phyloP scores from a whole-genome alignment of 345 rosid genomes.

The Aethionema arabicum region DNA sequence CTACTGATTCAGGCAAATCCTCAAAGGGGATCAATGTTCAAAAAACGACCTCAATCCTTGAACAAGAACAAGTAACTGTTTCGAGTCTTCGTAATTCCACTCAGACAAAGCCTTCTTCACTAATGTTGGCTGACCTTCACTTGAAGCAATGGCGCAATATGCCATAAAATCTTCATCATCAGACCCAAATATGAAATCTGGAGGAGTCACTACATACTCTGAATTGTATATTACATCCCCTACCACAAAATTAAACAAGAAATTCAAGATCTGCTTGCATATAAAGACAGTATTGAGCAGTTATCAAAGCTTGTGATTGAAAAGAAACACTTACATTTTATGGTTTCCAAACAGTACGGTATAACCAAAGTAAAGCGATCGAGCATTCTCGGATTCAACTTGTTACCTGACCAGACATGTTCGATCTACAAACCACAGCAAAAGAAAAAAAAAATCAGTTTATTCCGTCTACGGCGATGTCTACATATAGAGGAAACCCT shows the following conservation, averaged over 20 bases:
- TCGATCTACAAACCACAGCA: slow-evolving; percentile 60
- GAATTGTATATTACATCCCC: slow-evolving; percentile 92
- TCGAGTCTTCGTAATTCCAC: slow-evolving; percentile 75
- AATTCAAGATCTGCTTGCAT: neutral
- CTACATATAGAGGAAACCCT: slow-evolving; percentile 17
- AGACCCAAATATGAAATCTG: slow-evolving; percentile 78
- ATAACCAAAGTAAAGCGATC: slow-evolving; percentile 91
- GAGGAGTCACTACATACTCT: slow-evolving; percentile 68
- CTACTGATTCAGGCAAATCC: neutral
- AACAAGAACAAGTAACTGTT: slow-evolving; percentile 56
- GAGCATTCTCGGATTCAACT: slow-evolving; percentile 47
- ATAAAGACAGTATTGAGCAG: neutral
- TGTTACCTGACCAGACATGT: slow-evolving; percentile 78
- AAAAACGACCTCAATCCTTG: slow-evolving; percentile 65
- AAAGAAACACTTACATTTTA: slow-evolving; percentile 61
- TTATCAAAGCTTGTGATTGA: neutral
- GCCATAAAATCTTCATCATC: slow-evolving; percentile 83
- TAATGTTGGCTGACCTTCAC: slow-evolving; percentile 36
- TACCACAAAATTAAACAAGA: slow-evolving; percentile 26
- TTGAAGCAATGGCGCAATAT: slow-evolving; percentile 31
- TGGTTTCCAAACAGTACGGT: slow-evolving; percentile 78
- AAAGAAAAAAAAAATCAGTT: slow-evolving; percentile 1
- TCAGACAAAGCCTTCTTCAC: slow-evolving; percentile 46
- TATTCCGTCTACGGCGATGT: neutral
- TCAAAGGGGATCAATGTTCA: neutral